Base-by-base conservation (phyloP, 1,139 yeast genomes). In the Kluyveromyces marxianus region DNA sequence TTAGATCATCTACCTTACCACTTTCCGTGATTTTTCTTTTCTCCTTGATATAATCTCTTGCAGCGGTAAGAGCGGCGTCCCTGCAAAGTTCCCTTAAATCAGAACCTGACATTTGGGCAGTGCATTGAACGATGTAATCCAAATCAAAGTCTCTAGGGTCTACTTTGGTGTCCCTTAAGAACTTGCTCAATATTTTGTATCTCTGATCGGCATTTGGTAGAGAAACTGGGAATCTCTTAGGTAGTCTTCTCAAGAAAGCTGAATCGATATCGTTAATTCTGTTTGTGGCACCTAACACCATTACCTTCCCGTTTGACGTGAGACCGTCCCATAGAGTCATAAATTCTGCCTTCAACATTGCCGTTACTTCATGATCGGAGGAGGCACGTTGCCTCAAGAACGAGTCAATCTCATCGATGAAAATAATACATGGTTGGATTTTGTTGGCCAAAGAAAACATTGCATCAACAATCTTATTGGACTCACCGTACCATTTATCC, bases 401-500 rank as follows among this genome's bases (percentile, higher is more conserved):
- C 7, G 97, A 87, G 67, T 92, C 98, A 51, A 92, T 92, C 66
- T 92, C 98, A 68, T 92, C 98, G 53, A 92, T 89, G 64, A 92
- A 92, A 44, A 92, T 82, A 54, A 92, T 92, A 65, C 97, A 88
- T 2, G 98, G 98, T 63, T 89, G 92, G 40, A 92, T 74, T 63
- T 92, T 92, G 51, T 79, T 76, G 3, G 97, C 98, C 50, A 92
- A 72, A 8, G 96, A 83, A 61, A 92, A 92, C 40, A 92, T 79
- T 2, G 97, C 98, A 54, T 92, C 95, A 2, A 90, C 95, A 41
- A 90, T 81, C 69, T 92, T 92, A 66, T 92, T 92, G 41, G 94
- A 82, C 65, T 92, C 98, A 24, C 98, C 98, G 63, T 88, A 92
- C 96, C 97, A 92, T 66, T 92, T 92, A 69, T 94, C 97, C 94